These are phyloP conservation scores for Erucastrum elatum DNA, from an alignment of 345 rosid genomes.

Conservation along the genomic window DNA sequence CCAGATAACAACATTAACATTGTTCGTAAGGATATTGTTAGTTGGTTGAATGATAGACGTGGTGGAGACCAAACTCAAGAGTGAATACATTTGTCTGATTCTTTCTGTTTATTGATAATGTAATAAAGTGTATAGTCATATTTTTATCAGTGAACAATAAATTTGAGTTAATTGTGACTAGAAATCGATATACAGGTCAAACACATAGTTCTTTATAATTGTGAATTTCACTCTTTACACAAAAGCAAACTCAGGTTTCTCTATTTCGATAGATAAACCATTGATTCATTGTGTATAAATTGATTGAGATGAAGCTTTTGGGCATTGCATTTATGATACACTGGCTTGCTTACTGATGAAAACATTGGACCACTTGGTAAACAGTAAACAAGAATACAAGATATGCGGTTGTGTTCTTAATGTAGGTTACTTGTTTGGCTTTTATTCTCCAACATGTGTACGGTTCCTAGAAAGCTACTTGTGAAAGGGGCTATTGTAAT, in stretches of 20 bases:
- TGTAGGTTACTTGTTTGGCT: constrained; percentile 12
- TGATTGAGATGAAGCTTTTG: constrained; percentile 2
- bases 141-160: background rate
- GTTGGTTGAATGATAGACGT: constrained; percentile 70
- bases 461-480: constrained; percentile 25
- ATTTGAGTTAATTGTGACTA: background rate
- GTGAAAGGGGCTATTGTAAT: constrained; percentile 25
- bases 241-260: too few species aligned
- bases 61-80: constrained; percentile 17
- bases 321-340: background rate
- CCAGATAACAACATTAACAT: constrained; percentile 63
- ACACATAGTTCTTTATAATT: too few species aligned
- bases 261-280: background rate
- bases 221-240: too few species aligned
- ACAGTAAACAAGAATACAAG: constrained; percentile 16
- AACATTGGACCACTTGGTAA: constrained; percentile 32
- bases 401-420: constrained; percentile 15
- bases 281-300: background rate
- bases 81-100: background rate
- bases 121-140: constrained; percentile 14
- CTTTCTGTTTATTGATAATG: constrained; percentile 9
- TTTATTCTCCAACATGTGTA: constrained; percentile 29
- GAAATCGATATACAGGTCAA: too few species aligned
- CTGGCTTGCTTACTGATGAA: constrained; percentile 3
- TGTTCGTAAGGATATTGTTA: constrained; percentile 60